phyloP scores from a whole-genome alignment of 768 basidiomycete genomes.

The Udeniomyces megalosporus region DNA sequence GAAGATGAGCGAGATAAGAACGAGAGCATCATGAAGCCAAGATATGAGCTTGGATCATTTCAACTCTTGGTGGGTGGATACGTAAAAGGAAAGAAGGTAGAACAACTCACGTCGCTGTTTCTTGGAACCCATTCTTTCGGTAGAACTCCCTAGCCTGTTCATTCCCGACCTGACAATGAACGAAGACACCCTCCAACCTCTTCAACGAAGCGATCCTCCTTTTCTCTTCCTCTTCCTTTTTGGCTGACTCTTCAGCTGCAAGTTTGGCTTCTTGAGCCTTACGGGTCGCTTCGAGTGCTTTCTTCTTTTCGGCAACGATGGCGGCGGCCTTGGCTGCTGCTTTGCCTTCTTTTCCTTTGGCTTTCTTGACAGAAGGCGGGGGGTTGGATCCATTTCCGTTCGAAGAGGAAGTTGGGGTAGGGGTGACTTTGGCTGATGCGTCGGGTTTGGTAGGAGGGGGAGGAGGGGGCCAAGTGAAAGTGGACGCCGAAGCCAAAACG shows the following conservation, averaged over 20 bases:
- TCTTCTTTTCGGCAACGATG: too few species aligned
- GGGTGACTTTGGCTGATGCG: not conserved
- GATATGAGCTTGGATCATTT: too few species aligned
- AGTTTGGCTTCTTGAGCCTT: not conserved
- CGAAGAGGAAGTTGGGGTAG: too few species aligned
- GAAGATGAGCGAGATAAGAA: too few species aligned
- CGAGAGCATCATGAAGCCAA: not conserved
- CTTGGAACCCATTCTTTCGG: constrained; percentile 4
- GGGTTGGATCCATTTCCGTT: too few species aligned
- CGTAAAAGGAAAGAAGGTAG: not conserved
- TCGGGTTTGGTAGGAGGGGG: not conserved
- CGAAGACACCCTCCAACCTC: constrained; percentile 7
- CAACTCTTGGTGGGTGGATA: not conserved
- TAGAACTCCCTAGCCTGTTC: too few species aligned
- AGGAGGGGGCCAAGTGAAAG: not conserved
- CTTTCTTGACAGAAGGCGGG: too few species aligned
- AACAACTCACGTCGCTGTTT: not conserved
- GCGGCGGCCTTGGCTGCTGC: too few species aligned
- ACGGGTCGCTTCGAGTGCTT: too few species aligned
- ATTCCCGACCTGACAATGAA: constrained; percentile 15
- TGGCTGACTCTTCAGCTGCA: not conserved
- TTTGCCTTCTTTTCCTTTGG: too few species aligned
- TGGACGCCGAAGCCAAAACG: not conserved
- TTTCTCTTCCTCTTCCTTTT: not conserved
- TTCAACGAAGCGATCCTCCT: not conserved